phyloP scores from a whole-genome alignment of 305 asterid species.

The Fraxinus dipetala region DNA sequence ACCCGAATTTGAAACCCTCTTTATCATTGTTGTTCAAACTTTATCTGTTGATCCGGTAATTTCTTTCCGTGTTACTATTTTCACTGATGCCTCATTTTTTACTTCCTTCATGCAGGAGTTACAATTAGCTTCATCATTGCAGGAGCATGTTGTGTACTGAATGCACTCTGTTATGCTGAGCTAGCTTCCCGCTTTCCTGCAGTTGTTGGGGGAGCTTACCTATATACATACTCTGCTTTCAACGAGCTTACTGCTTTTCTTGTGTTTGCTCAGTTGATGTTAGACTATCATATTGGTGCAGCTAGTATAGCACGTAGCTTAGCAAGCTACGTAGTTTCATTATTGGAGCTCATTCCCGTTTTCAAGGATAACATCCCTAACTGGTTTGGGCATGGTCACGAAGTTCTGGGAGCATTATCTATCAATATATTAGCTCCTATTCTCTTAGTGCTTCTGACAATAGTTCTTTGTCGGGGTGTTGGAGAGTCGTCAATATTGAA shows the following conservation, averaged over 20 bases:
- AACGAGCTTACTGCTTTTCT: slow-evolving; percentile 93
- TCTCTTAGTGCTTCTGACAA: slow-evolving; percentile 60
- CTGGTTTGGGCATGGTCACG: slow-evolving; percentile 93
- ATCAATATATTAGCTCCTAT: slow-evolving; percentile 80
- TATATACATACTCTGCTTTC: slow-evolving; percentile 90
- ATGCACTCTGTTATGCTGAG: slow-evolving; percentile 96
- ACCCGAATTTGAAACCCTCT: background rate
- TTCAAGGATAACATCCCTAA: slow-evolving; percentile 61
- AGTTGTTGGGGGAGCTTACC: slow-evolving; percentile 97
- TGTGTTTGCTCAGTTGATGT: slow-evolving; percentile 89
- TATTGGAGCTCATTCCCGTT: slow-evolving; percentile 77
- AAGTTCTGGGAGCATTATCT: slow-evolving; percentile 62
- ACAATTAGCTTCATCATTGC: slow-evolving; percentile 85
- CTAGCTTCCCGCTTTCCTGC: slow-evolving; percentile 93
- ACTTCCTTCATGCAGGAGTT: slow-evolving; percentile 59
- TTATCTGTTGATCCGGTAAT: background rate
- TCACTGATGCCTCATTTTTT: slow-evolving; percentile 11
- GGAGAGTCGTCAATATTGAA: slow-evolving; percentile 85
- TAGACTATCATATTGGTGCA: slow-evolving; percentile 94
- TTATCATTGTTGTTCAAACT: background rate
- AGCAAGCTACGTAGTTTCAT: slow-evolving; percentile 70
- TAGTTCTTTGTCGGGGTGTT: slow-evolving; percentile 83
- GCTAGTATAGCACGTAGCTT: slow-evolving; percentile 98
- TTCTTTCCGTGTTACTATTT: slow-evolving; percentile 8
- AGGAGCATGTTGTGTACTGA: slow-evolving; percentile 77